Evolutionary conservation across 306 rosid genomes (phyloP), one percentile per base, ranked within the genome.

Genomic region (Rubus idaeus): DNA sequence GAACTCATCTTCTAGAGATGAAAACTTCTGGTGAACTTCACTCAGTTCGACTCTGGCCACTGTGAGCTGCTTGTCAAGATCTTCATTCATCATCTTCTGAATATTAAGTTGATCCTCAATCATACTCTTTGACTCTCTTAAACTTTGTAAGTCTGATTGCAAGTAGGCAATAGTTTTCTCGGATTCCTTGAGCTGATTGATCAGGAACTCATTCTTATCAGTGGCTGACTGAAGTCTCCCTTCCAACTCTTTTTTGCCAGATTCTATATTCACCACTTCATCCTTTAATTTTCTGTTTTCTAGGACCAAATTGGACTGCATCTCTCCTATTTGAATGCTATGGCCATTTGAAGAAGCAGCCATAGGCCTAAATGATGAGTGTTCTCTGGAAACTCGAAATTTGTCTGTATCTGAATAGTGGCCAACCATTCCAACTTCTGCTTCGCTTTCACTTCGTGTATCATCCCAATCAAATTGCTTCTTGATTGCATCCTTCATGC

Each of bases 401-500:
- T 75, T 85, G 26, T 79, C 93, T 68, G 77, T 63, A 60, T 77
- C 91, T 10, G 75, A 61, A 74, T 81, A 80, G 82, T 77, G 85
- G 83, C 82, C 76, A 17, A 67, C 53, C 77, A 73, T 63, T 77
- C 92, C 96, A 75, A 53, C 81, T 71, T 93, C 97, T 53, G 82
- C 79, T 79, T 90, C 98, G 46, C 87, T 84, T 83, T 94, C 98
- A 68, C 97, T 91, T 16, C 87, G 80, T 16, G 98, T 77, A 51
- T 91, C 98, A 72, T 94, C 97, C 96, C 97, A 94, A 79, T 90
- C 92, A 79, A 86, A 88, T 77, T 84, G 91, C 80, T 93, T 93
- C 82, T 87, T 93, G 49, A 93, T 89, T 64, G 87, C 90, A 73
- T 91, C 91, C 82, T 77, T 91, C 94, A 91, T 90, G 81, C 89